Evolutionary conservation across 2,329 filamentous ascomycete species (phyloP).

Genomic region (Fusarium sambucinum): DNA sequence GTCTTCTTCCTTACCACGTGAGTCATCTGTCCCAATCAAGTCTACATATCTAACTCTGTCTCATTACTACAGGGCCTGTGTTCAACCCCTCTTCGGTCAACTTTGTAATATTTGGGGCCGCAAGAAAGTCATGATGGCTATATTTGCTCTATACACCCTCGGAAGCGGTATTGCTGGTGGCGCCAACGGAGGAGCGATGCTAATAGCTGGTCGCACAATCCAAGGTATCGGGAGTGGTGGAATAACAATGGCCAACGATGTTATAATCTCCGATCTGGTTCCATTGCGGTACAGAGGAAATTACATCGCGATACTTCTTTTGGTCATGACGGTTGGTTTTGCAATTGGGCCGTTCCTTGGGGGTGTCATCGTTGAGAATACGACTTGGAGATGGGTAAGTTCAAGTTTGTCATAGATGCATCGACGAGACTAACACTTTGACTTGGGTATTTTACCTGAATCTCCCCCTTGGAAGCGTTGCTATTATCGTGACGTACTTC

Average conservation of each 20-base stretch:
- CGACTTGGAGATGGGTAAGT: slow-evolving; percentile 57
- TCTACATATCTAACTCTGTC: background rate
- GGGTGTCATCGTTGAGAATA: slow-evolving; percentile 45
- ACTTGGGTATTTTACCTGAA: slow-evolving; percentile 59
- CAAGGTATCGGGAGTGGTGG: slow-evolving; percentile 57
- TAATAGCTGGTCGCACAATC: slow-evolving; percentile 58
- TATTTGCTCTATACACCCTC: slow-evolving; percentile 61
- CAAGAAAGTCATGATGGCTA: slow-evolving; percentile 55
- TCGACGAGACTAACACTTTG: background rate
- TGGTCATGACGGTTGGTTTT: slow-evolving; percentile 52
- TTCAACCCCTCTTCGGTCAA: slow-evolving; percentile 65
- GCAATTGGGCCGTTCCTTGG: slow-evolving; percentile 53
- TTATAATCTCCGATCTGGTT: slow-evolving; percentile 59
- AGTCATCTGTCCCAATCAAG: background rate
- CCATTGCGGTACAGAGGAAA: slow-evolving; percentile 61
- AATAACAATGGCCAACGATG: slow-evolving; percentile 50
- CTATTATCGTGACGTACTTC: slow-evolving; percentile 50
- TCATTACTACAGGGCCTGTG: slow-evolving; percentile 27
- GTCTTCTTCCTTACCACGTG: slow-evolving; percentile 46
- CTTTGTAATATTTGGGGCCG: slow-evolving; percentile 66
- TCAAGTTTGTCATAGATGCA: background rate
- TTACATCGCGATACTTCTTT: slow-evolving; percentile 54
- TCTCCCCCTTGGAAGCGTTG: slow-evolving; percentile 54
- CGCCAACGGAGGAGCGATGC: slow-evolving; percentile 54
- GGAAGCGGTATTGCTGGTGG: slow-evolving; percentile 63